phyloP scores from a whole-genome alignment of 2,329 filamentous ascomycete species.

The Trichoderma lentiforme region DNA sequence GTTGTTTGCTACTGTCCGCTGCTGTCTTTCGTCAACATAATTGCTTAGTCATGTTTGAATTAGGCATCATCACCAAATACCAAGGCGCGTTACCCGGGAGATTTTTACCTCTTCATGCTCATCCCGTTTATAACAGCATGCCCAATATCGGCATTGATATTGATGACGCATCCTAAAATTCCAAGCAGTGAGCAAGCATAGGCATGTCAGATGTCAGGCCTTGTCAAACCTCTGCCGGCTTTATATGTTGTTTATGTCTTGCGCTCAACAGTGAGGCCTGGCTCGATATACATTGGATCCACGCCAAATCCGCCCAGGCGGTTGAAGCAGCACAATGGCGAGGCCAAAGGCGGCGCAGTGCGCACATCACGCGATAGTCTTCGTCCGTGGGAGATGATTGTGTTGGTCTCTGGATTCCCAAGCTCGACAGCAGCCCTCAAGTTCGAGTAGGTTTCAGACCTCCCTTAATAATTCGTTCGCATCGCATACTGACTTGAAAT shows the following conservation, averaged over 20 bases:
- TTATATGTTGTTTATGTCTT: conserved; percentile 94
- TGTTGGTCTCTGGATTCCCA: conserved; percentile 82
- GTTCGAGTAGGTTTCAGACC: conserved; percentile 68
- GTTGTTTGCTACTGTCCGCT: neutral
- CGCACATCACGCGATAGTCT: conserved; percentile 66
- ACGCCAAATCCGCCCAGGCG: conserved; percentile 85
- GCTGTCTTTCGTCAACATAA: neutral
- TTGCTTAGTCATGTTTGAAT: neutral
- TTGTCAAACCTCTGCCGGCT: conserved; percentile 66
- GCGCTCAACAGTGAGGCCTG: conserved; percentile 71
- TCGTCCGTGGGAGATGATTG: conserved; percentile 89
- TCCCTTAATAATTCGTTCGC: neutral
- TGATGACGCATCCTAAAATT: neutral
- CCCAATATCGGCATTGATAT: neutral
- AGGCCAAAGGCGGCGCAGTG: conserved; percentile 73
- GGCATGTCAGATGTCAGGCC: conserved; percentile 45
- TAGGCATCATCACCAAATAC: neutral
- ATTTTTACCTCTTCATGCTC: neutral
- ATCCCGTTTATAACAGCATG: neutral
- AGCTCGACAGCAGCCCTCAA: conserved; percentile 84
- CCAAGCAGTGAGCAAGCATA: neutral
- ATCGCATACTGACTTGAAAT: neutral
- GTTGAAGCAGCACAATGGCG: conserved; percentile 88
- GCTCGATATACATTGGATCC: conserved; percentile 81
- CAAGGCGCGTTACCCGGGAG: neutral